phyloP scores from a whole-genome alignment of 208 protist species.

The Crithidia bombi region DNA sequence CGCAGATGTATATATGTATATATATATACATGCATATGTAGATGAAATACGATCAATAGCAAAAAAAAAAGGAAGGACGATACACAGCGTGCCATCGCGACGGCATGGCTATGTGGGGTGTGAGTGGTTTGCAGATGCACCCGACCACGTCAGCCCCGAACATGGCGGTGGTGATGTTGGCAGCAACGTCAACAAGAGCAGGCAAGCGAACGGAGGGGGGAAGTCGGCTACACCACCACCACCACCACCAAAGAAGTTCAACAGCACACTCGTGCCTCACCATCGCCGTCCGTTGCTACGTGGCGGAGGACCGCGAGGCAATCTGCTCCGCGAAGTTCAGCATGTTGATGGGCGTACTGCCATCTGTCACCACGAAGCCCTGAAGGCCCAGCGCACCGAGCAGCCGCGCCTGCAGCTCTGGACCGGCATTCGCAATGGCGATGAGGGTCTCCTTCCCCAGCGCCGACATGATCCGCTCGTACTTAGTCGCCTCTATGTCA shows the following conservation, averaged over 20 bases:
- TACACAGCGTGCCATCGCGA: too few relatives aligned
- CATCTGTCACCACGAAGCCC: slow-evolving; percentile 88
- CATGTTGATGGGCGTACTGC: slow-evolving; percentile 80
- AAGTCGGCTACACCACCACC: too few relatives aligned
- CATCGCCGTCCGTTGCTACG: slow-evolving; percentile 6
- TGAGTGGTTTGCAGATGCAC: too few relatives aligned
- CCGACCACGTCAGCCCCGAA: too few relatives aligned
- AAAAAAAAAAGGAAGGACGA: too few relatives aligned
- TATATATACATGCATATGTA: too few relatives aligned
- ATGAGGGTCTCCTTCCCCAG: slow-evolving; percentile 89
- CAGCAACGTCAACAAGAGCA: too few relatives aligned
- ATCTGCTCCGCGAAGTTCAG: slow-evolving; percentile 91
- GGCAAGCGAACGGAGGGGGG: too few relatives aligned
- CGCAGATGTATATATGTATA: too few relatives aligned
- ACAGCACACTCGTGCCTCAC: not conserved
- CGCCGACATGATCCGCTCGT: slow-evolving; percentile 77
- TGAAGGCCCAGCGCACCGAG: slow-evolving; percentile 79
- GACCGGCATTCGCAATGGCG: slow-evolving; percentile 89
- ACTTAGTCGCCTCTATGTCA: slow-evolving; percentile 73
- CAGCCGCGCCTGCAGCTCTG: slow-evolving; percentile 82
- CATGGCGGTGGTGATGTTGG: too few relatives aligned
- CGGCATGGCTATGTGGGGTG: too few relatives aligned
- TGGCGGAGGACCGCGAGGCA: slow-evolving; percentile 23
- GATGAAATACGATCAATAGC: too few relatives aligned
- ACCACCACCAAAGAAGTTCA: not conserved